Evolutionary conservation across 805 yeast genomes (phyloP).

Genomic region (baker's yeast (Saccharomyces cerevisiae)): DNA sequence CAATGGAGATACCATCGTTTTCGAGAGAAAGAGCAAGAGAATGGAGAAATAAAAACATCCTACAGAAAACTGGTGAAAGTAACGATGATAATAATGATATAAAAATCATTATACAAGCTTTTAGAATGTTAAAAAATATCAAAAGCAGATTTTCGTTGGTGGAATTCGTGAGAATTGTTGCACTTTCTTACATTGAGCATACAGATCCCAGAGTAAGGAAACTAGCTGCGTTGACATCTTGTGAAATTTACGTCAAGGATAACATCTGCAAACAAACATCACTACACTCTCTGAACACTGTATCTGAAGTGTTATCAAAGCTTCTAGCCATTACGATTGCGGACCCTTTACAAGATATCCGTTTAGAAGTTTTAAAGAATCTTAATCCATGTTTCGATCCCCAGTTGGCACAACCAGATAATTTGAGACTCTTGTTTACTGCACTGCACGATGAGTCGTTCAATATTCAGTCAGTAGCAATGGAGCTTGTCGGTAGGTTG

Average conservation of each 20-base stretch:
- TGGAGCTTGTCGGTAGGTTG: slow-evolving; percentile 71
- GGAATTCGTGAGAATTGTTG: slow-evolving; percentile 77
- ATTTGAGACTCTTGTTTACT: slow-evolving; percentile 71
- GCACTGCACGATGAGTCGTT: slow-evolving; percentile 85
- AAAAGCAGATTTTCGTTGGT: slow-evolving; percentile 67
- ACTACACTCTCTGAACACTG: slow-evolving; percentile 69
- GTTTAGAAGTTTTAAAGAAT: slow-evolving; percentile 65
- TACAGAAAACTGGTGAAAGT: slow-evolving; percentile 48
- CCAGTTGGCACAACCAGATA: slow-evolving; percentile 85
- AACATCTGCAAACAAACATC: slow-evolving; percentile 78
- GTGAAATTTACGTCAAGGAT: slow-evolving; percentile 64
- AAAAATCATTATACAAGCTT: slow-evolving; percentile 60
- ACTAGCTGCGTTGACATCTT: slow-evolving; percentile 73
- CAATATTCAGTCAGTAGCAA: slow-evolving; percentile 65
- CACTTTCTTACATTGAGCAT: slow-evolving; percentile 71
- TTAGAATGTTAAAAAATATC: slow-evolving; percentile 63
- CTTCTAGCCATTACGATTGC: slow-evolving; percentile 76
- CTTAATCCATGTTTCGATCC: slow-evolving; percentile 74
- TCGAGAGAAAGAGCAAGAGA: slow-evolving; percentile 58
- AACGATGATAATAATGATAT: slow-evolving; percentile 38
- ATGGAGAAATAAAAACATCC: slow-evolving; percentile 63
- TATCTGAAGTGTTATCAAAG: slow-evolving; percentile 72
- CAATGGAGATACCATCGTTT: slow-evolving; percentile 51
- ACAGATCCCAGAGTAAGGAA: slow-evolving; percentile 66
- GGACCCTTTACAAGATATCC: slow-evolving; percentile 73